These are phyloP conservation scores for Kluyveromyces lactis DNA, from an alignment of 805 yeast genomes.

Conservation along the genomic window DNA sequence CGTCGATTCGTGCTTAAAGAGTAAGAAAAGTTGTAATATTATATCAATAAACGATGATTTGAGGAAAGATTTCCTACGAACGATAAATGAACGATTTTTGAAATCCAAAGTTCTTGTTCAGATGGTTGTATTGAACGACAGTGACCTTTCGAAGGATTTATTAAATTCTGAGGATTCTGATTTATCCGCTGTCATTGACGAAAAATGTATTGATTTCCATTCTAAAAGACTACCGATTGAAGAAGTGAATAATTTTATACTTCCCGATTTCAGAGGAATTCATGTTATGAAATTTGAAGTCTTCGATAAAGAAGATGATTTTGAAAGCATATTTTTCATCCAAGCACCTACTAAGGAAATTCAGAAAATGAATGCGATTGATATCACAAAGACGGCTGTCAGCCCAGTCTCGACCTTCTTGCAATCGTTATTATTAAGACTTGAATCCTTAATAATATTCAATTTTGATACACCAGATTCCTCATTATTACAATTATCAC, in stretches of 20 bases:
- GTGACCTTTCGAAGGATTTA: conserved; percentile 18
- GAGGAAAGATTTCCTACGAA: conserved; percentile 1
- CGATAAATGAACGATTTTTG: conserved; percentile 8
- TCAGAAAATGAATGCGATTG: conserved; percentile 7
- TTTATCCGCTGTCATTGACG: conserved; percentile 4
- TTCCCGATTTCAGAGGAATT: neutral
- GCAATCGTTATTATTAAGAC: conserved; percentile 24
- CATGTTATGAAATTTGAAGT: conserved; percentile 5
- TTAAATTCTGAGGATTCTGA: conserved; percentile 1
- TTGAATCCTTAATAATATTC: conserved; percentile 31
- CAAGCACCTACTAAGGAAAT: conserved; percentile 4
- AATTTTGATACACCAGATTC: conserved; percentile 18
- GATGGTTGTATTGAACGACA: conserved; percentile 22
- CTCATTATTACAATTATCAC: conserved; percentile 13
- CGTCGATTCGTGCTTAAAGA: conserved; percentile 21
- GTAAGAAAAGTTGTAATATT: conserved; percentile 16
- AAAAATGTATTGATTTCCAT: conserved; percentile 4
- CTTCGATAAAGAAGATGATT: neutral
- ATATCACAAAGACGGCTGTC: conserved; percentile 6
- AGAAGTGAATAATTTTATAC: neutral
- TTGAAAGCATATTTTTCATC: conserved; percentile 2
- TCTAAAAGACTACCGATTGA: conserved; percentile 2
- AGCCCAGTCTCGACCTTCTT: conserved; percentile 22
- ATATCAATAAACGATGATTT: conserved; percentile 16
- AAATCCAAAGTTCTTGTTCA: conserved; percentile 16